Conservation (phyloP, 2,329 filamentous ascomycete genomes). For the Fusarium proliferatum region DNA sequence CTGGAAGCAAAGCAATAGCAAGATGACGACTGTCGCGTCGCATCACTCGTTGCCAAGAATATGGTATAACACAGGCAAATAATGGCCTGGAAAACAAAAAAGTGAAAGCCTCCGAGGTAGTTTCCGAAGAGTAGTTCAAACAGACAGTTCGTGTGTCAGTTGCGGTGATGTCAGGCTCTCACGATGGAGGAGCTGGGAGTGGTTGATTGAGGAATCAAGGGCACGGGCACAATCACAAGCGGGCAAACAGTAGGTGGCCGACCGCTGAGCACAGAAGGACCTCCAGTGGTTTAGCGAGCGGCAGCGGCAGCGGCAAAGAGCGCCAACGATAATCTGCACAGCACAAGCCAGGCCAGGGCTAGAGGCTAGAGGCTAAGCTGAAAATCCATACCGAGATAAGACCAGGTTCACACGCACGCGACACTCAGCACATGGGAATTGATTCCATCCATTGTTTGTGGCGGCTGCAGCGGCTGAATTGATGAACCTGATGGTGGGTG, state of each 20-base stretch:
- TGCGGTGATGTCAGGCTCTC: slow-evolving; percentile 36
- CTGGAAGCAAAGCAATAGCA: not conserved
- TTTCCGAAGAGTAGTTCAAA: not conserved
- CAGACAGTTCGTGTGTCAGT: slow-evolving; percentile 12
- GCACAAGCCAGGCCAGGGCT: not conserved
- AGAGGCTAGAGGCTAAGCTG: not conserved
- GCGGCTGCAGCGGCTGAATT: slow-evolving; percentile 31
- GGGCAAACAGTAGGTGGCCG: not conserved
- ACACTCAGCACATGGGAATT: slow-evolving; percentile 4
- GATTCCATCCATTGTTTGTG: not conserved
- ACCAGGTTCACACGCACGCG: slow-evolving; percentile 27
- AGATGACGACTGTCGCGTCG: slow-evolving; percentile 17
- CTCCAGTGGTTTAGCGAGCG: slow-evolving; percentile 33
- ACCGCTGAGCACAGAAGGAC: not conserved
- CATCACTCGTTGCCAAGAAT: slow-evolving; percentile 5
- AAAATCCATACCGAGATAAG: slow-evolving; percentile 20
- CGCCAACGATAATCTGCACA: slow-evolving; percentile 16
- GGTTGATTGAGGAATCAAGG: slow-evolving; percentile 4
- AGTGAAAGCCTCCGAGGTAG: not conserved
- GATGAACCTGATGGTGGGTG: not conserved
- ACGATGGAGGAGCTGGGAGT: slow-evolving; percentile 2
- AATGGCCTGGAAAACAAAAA: slow-evolving; percentile 2
- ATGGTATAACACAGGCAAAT: slow-evolving; percentile 1
- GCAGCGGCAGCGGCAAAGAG: slow-evolving; percentile 25
- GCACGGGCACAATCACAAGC: slow-evolving; percentile 3